Evolutionary conservation across 1,139 yeast genomes (phyloP).

Genomic region (Saccharomyces hybrid): DNA sequence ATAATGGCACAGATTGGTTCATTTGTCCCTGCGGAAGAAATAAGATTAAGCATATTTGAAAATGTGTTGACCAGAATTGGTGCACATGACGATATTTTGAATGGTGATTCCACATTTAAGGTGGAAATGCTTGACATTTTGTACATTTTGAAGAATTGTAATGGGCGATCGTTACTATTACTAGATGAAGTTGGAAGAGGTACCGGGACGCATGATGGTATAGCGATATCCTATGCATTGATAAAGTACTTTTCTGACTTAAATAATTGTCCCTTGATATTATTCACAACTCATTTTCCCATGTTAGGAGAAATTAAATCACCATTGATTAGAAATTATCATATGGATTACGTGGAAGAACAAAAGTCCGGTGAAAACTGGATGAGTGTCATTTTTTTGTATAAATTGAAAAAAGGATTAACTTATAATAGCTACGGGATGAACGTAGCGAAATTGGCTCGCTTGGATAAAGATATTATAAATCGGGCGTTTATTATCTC

Average conservation of each 20-base stretch:
- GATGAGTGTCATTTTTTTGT: conserved; percentile 49
- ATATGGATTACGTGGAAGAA: conserved; percentile 64
- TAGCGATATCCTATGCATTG: conserved; percentile 75
- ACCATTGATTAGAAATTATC: conserved; percentile 49
- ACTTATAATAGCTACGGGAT: conserved; percentile 67
- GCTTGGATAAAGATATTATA: conserved; percentile 46
- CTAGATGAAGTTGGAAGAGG: conserved; percentile 51
- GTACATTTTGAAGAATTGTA: conserved; percentile 34
- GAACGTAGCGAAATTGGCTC: conserved; percentile 70
- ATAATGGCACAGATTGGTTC: conserved; percentile 48
- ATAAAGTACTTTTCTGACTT: conserved; percentile 51
- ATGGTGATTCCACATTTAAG: conserved; percentile 43
- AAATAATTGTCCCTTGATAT: conserved; percentile 45
- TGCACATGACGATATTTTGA: conserved; percentile 37
- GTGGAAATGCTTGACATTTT: conserved; percentile 45
- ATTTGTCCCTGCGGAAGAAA: conserved; percentile 43
- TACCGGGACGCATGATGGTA: conserved; percentile 87
- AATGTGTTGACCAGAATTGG: conserved; percentile 42
- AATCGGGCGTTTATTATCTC: conserved; percentile 44
- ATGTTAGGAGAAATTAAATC: conserved; percentile 45
- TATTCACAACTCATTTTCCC: conserved; percentile 87
- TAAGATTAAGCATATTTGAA: conserved; percentile 37
- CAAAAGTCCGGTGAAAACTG: conserved; percentile 32
- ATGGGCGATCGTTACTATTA: conserved; percentile 36
- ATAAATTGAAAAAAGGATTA: conserved; percentile 51